Evolutionary conservation across 495 filamentous ascomycete species (phyloP).

Genomic region (Hypoxylon trugodes): DNA sequence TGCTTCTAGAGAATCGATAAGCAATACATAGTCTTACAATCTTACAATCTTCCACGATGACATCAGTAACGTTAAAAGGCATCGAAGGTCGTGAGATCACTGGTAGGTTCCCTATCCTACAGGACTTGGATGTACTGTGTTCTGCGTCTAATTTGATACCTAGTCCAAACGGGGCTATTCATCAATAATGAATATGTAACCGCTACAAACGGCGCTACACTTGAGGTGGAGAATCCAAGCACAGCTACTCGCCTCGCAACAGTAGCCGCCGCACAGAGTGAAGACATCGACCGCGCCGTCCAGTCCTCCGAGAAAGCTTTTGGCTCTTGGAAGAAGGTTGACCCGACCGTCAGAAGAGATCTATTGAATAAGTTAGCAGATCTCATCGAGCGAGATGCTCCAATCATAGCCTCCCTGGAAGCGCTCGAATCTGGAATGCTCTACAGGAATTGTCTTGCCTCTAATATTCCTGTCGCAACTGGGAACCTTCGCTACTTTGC

Average conservation of each 20-base stretch:
- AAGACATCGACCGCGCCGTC: constrained; percentile 62
- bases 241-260: neutral
- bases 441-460: constrained; percentile 37
- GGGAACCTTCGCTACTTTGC: constrained; percentile 74
- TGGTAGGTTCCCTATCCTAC: neutral
- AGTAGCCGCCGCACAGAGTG: constrained; percentile 56
- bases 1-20: too few relatives aligned
- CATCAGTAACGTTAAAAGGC: constrained; percentile 38
- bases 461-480: constrained; percentile 39
- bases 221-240: constrained; percentile 40
- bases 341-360: constrained; percentile 36
- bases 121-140: neutral
- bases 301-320: constrained; percentile 49
- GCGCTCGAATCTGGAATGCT: constrained; percentile 45
- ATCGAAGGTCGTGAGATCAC: constrained; percentile 18
- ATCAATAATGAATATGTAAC: constrained; percentile 52
- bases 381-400: constrained; percentile 47
- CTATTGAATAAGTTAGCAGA: constrained; percentile 52
- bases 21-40: too few relatives aligned
- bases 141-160: neutral
- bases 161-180: constrained; percentile 44
- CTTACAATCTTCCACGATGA: constrained; percentile 9
- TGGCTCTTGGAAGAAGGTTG: constrained; percentile 57
- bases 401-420: constrained; percentile 43
- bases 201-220: constrained; percentile 26